phyloP scores from a whole-genome alignment of 768 basidiomycete species.

The Pulveroboletus sp. region DNA sequence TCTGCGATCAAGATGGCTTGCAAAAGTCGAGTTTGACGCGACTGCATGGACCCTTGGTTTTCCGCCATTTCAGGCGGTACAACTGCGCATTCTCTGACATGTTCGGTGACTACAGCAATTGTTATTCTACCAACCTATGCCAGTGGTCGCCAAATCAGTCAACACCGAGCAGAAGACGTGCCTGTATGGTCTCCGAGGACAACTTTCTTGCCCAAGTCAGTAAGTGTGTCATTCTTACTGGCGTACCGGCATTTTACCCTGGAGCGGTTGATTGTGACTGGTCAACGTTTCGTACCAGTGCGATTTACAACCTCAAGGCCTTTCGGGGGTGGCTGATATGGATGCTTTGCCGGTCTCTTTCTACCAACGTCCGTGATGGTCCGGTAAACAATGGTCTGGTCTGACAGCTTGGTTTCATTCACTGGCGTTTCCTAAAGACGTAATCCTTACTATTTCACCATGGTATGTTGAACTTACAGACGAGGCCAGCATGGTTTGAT shows the following conservation, averaged over 20 bases:
- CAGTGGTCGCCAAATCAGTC: not conserved
- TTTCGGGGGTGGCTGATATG: not conserved
- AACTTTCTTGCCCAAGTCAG: not conserved
- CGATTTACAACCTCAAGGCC: not conserved
- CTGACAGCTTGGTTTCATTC: slow-evolving; percentile 25
- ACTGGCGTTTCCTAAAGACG: slow-evolving; percentile 6
- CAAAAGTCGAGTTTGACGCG: not conserved
- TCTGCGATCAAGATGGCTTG: not conserved
- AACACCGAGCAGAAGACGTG: too few relatives aligned
- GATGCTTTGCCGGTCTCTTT: not conserved
- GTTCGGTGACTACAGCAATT: not conserved
- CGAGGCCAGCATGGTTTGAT: not conserved
- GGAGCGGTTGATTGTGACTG: not conserved
- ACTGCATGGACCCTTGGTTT: not conserved
- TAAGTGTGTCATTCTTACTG: not conserved
- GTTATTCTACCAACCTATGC: slow-evolving; percentile 3
- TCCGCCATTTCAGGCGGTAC: not conserved
- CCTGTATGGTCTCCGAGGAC: not conserved
- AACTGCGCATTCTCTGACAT: slow-evolving; percentile 2
- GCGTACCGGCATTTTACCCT: not conserved
- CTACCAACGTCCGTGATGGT: not conserved
- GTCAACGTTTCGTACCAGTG: not conserved
- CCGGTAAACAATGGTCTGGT: not conserved
- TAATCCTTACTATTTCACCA: not conserved
- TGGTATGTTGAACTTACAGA: slow-evolving; percentile 6